Evolutionary conservation across 1,139 yeast species (phyloP).

Genomic region (Pichia sp.): DNA sequence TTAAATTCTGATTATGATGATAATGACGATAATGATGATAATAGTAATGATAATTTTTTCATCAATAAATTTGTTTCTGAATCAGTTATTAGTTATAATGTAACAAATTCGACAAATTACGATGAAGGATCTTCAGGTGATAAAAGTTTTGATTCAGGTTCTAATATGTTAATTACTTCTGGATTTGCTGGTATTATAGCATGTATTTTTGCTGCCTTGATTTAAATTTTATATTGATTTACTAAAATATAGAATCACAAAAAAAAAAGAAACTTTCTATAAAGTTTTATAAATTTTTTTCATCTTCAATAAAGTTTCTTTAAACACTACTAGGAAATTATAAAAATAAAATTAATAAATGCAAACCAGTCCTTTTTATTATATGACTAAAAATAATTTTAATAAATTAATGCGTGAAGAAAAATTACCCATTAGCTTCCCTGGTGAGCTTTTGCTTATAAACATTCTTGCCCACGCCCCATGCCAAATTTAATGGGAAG

Average conservation of each 20-base stretch:
- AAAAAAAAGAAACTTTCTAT: neutral
- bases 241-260: neutral
- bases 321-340: no score
- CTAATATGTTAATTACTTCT: constrained; percentile 9
- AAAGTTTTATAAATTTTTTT: no score
- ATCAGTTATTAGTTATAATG: constrained; percentile 1
- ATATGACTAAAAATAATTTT: no score
- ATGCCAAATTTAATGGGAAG: no score
- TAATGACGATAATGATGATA: neutral
- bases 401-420: no score
- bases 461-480: no score
- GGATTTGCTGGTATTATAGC: constrained; percentile 10
- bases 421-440: no score
- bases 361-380: no score
- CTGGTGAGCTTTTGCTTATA: no score
- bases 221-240: constrained; percentile 4
- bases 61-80: neutral
- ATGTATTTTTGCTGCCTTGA: constrained; percentile 20
- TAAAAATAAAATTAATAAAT: no score
- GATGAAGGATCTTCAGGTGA: constrained; percentile 1
- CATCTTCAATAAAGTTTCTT: no score
- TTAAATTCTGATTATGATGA: neutral
- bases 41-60: neutral
- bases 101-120: constrained; percentile 1
- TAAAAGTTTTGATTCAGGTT: constrained; percentile 9